These are phyloP conservation scores for Sphenostylis stenocarpa DNA, from an alignment of 306 rosid species.

Conservation along the genomic window DNA sequence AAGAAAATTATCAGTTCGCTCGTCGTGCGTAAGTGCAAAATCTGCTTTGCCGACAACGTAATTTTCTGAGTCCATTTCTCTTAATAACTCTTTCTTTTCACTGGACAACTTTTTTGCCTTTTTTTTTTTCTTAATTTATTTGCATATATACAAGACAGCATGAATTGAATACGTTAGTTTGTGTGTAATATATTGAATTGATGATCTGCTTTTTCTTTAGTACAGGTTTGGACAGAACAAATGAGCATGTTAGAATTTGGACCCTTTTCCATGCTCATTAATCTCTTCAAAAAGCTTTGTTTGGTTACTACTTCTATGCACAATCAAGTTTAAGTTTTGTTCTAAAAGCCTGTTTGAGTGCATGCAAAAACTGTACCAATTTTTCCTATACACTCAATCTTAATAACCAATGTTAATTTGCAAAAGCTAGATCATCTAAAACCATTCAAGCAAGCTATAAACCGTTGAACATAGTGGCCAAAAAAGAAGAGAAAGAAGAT, in stretches of 20 bases:
- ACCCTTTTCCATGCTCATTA: background rate
- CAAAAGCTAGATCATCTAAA: background rate
- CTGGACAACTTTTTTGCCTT: too few relatives aligned
- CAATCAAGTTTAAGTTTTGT: background rate
- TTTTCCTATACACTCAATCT: background rate
- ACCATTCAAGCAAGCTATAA: background rate
- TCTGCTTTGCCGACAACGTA: constrained; percentile 20
- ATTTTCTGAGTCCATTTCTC: constrained; percentile 28
- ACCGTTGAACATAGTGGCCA: background rate
- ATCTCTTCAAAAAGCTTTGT: background rate
- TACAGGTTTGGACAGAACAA: background rate
- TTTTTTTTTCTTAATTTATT: too few relatives aligned
- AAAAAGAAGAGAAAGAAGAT: background rate
- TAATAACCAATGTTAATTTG: background rate
- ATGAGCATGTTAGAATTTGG: background rate
- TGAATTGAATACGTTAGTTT: too few relatives aligned
- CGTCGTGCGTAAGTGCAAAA: constrained; percentile 38
- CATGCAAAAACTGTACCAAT: background rate
- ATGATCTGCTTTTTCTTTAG: background rate
- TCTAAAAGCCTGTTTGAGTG: background rate
- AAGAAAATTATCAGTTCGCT: constrained; percentile 32
- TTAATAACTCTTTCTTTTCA: background rate
- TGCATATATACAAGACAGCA: too few relatives aligned
- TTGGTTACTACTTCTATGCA: background rate
- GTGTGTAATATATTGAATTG: too few relatives aligned